Evolutionary conservation across 2,329 filamentous ascomycete genomes (phyloP).

Genomic region (Huntiella bhutanensis): DNA sequence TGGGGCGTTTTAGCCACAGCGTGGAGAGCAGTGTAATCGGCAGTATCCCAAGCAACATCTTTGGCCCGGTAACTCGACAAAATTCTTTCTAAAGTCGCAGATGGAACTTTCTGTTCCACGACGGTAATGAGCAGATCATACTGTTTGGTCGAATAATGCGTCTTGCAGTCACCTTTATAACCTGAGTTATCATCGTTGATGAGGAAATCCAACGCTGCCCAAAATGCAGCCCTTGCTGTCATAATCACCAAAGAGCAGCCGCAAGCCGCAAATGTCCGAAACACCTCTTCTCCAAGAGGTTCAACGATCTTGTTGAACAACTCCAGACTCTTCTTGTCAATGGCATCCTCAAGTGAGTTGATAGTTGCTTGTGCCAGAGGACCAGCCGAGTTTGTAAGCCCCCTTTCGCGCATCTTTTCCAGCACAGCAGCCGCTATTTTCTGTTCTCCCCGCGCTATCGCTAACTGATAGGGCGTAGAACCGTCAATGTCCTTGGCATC

Average conservation of each 20-base stretch:
- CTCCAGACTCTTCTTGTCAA: neutral
- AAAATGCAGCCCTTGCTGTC: neutral
- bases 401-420: too few relatives aligned
- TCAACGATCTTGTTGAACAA: neutral
- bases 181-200: neutral
- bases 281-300: neutral
- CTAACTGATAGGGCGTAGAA: neutral
- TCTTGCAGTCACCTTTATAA: neutral
- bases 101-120: neutral
- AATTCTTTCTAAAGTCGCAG: neutral
- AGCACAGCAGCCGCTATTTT: neutral
- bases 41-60: neutral
- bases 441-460: neutral
- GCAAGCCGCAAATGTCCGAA: neutral
- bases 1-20: neutral
- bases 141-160: neutral
- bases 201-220: neutral
- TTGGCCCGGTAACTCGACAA: neutral
- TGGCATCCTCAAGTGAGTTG: neutral
- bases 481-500: neutral
- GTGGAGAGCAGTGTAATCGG: neutral
- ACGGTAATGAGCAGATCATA: neutral
- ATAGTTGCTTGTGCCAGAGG: too few relatives aligned
- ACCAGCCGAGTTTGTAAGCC: too few relatives aligned
- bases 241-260: neutral